These are phyloP conservation scores for Cyberlindnera petersonii DNA, from an alignment of 805 yeast species.

Conservation along the genomic window DNA sequence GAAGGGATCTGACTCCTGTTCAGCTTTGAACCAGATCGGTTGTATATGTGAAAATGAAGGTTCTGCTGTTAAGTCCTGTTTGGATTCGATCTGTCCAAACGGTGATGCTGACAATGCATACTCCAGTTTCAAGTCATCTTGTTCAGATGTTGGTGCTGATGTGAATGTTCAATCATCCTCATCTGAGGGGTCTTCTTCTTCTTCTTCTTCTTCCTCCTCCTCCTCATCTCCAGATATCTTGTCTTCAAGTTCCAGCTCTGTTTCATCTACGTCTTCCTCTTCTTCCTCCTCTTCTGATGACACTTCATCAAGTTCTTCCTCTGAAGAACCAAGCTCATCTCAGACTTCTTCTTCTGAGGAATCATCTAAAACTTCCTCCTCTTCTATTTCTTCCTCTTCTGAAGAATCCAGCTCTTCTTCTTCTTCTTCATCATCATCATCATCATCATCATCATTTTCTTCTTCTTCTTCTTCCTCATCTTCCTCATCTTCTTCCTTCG, in stretches of 20 bases:
- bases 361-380: conserved; percentile 18
- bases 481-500: conserved; percentile 6
- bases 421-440: conserved; percentile 8
- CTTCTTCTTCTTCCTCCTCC: conserved; percentile 9
- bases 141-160: conserved; percentile 43
- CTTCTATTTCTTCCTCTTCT: conserved; percentile 5
- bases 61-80: conserved; percentile 53
- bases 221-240: conserved; percentile 4
- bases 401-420: conserved; percentile 19
- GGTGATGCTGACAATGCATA: conserved; percentile 56
- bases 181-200: conserved; percentile 7
- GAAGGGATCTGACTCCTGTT: conserved; percentile 49
- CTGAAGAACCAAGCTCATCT: conserved; percentile 22
- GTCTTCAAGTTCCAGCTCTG: conserved; percentile 19
- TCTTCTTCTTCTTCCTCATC: conserved; percentile 20
- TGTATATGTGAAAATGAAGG: conserved; percentile 67
- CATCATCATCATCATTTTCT: conserved; percentile 20
- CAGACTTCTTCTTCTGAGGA: conserved; percentile 18
- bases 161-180: conserved; percentile 1
- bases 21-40: conserved; percentile 54
- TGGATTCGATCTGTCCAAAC: conserved; percentile 65
- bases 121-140: conserved; percentile 50
- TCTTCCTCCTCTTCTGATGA: conserved; percentile 19
- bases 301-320: conserved; percentile 2
- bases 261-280: conserved; percentile 16